phyloP scores from a whole-genome alignment of 768 basidiomycete species.

The Leccinellum rugosiceps region DNA sequence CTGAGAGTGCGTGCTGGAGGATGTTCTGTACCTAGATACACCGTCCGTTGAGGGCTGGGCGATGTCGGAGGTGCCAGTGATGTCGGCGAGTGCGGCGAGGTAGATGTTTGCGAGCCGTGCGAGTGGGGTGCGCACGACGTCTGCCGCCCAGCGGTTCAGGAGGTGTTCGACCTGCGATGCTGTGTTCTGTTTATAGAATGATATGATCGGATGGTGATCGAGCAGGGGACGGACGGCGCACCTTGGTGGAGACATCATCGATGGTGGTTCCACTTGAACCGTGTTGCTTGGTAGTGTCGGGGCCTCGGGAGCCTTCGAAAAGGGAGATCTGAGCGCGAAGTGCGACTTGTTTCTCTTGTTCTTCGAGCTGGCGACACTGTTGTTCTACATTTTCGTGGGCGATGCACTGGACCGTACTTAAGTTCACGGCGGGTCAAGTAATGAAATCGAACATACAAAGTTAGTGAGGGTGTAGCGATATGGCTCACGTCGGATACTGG shows the following conservation, averaged over 20 bases:
- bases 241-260: constrained; percentile 89
- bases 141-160: constrained; percentile 87
- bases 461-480: constrained; percentile 83
- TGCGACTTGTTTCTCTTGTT: constrained; percentile 82
- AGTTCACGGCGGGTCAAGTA: not conserved
- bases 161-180: constrained; percentile 79
- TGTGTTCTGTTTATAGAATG: constrained; percentile 50
- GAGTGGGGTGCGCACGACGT: constrained; percentile 59
- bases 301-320: constrained; percentile 54
- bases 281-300: constrained; percentile 33
- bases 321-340: constrained; percentile 63
- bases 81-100: constrained; percentile 56
- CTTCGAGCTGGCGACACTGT: constrained; percentile 73
- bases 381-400: constrained; percentile 88
- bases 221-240: constrained; percentile 27
- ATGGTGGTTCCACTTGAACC: constrained; percentile 63
- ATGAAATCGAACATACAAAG: constrained; percentile 51
- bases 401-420: constrained; percentile 47
- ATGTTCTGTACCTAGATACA: constrained; percentile 68
- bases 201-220: not conserved
- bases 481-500: constrained; percentile 49
- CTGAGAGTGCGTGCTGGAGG: constrained; percentile 76
- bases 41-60: constrained; percentile 41
- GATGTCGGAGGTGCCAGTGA: constrained; percentile 42
- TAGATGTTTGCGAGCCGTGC: constrained; percentile 50